Evolutionary conservation across 257 asterid species (phyloP), one percentile per base, ranked within the genome.

Genomic region (Fraxinus americana): DNA sequence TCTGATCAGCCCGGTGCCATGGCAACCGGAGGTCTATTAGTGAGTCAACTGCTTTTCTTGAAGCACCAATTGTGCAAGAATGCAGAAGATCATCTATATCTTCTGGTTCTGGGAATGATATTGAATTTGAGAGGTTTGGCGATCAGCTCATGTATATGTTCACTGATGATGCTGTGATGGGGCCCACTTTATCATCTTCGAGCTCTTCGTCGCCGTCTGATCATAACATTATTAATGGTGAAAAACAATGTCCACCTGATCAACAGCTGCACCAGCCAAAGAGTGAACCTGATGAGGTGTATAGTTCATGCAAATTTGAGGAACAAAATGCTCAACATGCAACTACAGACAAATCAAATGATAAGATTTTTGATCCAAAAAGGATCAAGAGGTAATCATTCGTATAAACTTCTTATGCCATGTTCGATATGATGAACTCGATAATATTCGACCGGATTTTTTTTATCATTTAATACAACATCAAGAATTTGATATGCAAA

Each of bases 131-230:
- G 19, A 72, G 89, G 79, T 88, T 92, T 41, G 97, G 92, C 5
- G 98, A 94, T 54, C 98, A 92, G 80, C 91, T 94, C 59, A 86
- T 94, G 92, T 89, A 92, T 1, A 94, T 94, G 96, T 93, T 91
- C 82, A 88, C 75, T 7, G 92, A 88, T 74, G 93, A 88, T 21
- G 81, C 74, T 2, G 87, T 59, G 10, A 76, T 34, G 83, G 90
- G 80, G 38, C 87, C 86, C 79, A 87, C 85, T 25, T 34, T 88
- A 84, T 84, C 91, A 10, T 80, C 81, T 76, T 90, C 94, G 23
- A 86, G 86, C 65, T 90, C 97, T 0, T 27, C 1, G 30, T 90
- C 97, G 1, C 95, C 92, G 14, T 92, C 97, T 0, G 97, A 90
- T 78, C 94, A 87, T 78, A 90, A 90, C 87, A 92, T 92, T 88